Evolutionary conservation across 805 yeast species (phyloP).

Genomic region (Candida ovalis): DNA sequence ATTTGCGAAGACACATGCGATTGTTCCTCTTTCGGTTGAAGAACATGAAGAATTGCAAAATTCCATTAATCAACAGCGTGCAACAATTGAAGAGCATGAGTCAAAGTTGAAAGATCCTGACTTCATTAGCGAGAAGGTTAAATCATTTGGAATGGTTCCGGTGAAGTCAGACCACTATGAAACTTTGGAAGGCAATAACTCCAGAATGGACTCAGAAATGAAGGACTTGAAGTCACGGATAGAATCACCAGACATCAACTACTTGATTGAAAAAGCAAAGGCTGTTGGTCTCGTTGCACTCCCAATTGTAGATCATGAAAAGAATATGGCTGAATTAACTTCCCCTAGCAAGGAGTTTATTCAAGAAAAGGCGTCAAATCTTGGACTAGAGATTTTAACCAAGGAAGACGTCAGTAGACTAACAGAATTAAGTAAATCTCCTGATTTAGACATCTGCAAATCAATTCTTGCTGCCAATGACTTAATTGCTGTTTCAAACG

Average conservation of each 20-base stretch:
- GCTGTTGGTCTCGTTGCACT: constrained; percentile 16
- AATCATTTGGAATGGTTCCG: constrained; percentile 3
- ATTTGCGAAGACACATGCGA: neutral
- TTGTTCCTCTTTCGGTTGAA: constrained; percentile 2
- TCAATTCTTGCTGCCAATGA: constrained; percentile 13
- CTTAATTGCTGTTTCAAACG: constrained; percentile 18
- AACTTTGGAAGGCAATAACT: constrained; percentile 7
- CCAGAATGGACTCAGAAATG: neutral
- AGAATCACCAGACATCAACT: constrained; percentile 18
- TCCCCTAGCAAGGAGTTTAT: constrained; percentile 15
- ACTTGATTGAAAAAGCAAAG: constrained; percentile 18
- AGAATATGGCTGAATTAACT: constrained; percentile 17
- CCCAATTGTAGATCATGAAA: constrained; percentile 19
- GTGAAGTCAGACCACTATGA: constrained; percentile 18
- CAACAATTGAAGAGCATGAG: constrained; percentile 2
- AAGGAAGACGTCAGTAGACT: constrained; percentile 1
- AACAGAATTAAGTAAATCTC: constrained; percentile 8
- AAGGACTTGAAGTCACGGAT: constrained; percentile 13
- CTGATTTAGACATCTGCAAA: constrained; percentile 16
- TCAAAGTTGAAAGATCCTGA: constrained; percentile 4
- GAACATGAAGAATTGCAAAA: constrained; percentile 10
- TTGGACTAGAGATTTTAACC: constrained; percentile 7
- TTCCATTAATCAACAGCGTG: constrained; percentile 1
- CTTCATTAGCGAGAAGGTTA: constrained; percentile 2
- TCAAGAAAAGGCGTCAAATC: constrained; percentile 1